phyloP scores from a whole-genome alignment of 768 basidiomycete genomes.

The Mrakia gelida region DNA sequence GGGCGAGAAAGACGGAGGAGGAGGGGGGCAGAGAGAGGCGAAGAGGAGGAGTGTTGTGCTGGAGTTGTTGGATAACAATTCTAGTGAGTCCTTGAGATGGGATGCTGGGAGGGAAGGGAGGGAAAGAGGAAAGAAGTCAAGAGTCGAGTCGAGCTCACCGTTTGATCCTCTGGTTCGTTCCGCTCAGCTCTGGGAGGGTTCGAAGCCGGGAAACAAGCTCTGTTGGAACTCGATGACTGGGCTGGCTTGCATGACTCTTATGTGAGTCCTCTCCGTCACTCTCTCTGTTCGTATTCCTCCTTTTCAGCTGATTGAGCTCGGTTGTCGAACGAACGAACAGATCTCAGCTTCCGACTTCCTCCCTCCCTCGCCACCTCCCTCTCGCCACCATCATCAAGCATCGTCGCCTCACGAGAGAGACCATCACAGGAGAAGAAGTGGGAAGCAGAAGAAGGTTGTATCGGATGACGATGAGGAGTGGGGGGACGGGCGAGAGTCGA shows the following conservation, averaged over 20 bases:
- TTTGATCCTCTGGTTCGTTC: not conserved
- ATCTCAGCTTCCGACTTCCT: constrained; percentile 7
- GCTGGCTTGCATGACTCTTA: not conserved
- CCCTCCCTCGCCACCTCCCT: not conserved
- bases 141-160: not conserved
- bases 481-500: not conserved
- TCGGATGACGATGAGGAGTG: not conserved
- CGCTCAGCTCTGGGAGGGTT: not conserved
- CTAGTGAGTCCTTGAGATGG: not conserved
- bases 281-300: too few relatives aligned
- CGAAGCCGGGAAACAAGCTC: not conserved
- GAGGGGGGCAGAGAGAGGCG: not conserved
- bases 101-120: not conserved
- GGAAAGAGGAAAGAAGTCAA: not conserved
- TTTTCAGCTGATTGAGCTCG: too few relatives aligned
- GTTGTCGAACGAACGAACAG: not conserved
- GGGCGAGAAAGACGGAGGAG: not conserved
- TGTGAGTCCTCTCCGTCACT: not conserved
- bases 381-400: not conserved
- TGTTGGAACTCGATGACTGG: not conserved
- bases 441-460: not conserved
- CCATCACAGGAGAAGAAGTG: not conserved
- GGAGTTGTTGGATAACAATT: not conserved
- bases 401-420: not conserved
- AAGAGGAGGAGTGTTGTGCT: not conserved